Evolutionary conservation across 108 stramenopile species (phyloP), one percentile per base, ranked within the genome.

Genomic region (Mediolabrus comicus): DNA sequence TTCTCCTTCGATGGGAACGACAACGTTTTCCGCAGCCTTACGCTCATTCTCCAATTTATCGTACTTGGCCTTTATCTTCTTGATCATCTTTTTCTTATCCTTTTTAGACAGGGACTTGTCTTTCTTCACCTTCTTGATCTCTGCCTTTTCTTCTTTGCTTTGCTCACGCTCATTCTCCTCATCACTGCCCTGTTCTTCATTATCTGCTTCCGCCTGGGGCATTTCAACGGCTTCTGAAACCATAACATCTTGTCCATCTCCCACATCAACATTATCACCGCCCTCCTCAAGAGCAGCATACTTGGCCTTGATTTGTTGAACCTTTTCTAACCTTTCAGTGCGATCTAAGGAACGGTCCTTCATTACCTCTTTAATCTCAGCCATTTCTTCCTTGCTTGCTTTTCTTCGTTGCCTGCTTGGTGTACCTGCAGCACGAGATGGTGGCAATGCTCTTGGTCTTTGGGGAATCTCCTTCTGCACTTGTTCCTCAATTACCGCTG

Each of bases 291-390:
- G 19, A 13, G 56, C 61, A 19, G 68, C 56, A 31, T 69, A 69
- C 27, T 49, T 69, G 3, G 35, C 68, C 27, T 59, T 58, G 27
- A 69, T 69, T 35, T 69, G 56, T n/a, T 35, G 56, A n/a, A 69
- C n/a, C 29, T 25, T 33, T 51, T 59, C 36, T 25, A 59, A 36
- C 11, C 58, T 69, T 43, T 29, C 41, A 28, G 34, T 30, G 0
- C 38, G 35, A 14, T 43, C 38, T 28, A 69, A 28, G 27, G 68
- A 43, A 25, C 41, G 24, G 46, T 69, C 68, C 38, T 69, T 69
- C 68, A 69, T 69, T 6, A 46, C 68, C 0, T 56, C n/a, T 14
- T 59, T 56, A 12, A 58, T 27, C 52, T 69, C 68, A 22, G 46
- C 22, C 46, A 24, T 49, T 49, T 49, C 46, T 49, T 49, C 46